These are phyloP conservation scores for Niveomyces coronatus DNA, from an alignment of 2,329 filamentous ascomycete species.

Conservation along the genomic window DNA sequence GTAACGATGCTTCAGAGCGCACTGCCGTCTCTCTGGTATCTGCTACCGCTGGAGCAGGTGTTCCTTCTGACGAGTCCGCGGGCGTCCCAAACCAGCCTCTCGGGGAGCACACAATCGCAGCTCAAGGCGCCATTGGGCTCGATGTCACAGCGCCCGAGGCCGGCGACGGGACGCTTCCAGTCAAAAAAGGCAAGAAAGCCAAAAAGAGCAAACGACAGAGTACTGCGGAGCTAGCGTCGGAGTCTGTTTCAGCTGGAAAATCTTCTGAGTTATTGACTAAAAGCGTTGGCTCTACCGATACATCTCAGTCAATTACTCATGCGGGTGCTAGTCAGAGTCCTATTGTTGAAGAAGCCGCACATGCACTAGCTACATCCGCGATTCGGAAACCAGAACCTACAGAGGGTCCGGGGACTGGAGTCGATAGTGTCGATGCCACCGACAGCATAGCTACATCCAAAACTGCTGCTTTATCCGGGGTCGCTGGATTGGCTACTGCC, in stretches of 20 bases:
- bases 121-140: not conserved
- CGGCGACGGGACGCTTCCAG: constrained; percentile 21
- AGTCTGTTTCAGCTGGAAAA: not conserved
- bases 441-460: not conserved
- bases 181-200: constrained; percentile 36
- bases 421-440: not conserved
- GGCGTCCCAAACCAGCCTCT: too few relatives aligned
- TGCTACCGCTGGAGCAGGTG: not conserved
- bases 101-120: not conserved
- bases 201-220: constrained; percentile 18
- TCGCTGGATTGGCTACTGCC: too few relatives aligned
- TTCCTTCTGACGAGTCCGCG: constrained; percentile 1
- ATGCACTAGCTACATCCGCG: too few relatives aligned
- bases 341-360: not conserved
- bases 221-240: not conserved
- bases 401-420: too few relatives aligned
- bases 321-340: too few relatives aligned
- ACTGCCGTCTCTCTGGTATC: not conserved
- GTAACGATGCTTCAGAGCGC: constrained; percentile 7
- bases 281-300: not conserved
- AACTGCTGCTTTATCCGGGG: too few relatives aligned
- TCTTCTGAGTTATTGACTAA: not conserved
- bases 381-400: too few relatives aligned
- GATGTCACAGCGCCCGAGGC: constrained; percentile 12
- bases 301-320: too few relatives aligned